These are phyloP conservation scores for Aspergillus udagawae DNA, from an alignment of 2,329 filamentous ascomycete genomes.

Conservation along the genomic window DNA sequence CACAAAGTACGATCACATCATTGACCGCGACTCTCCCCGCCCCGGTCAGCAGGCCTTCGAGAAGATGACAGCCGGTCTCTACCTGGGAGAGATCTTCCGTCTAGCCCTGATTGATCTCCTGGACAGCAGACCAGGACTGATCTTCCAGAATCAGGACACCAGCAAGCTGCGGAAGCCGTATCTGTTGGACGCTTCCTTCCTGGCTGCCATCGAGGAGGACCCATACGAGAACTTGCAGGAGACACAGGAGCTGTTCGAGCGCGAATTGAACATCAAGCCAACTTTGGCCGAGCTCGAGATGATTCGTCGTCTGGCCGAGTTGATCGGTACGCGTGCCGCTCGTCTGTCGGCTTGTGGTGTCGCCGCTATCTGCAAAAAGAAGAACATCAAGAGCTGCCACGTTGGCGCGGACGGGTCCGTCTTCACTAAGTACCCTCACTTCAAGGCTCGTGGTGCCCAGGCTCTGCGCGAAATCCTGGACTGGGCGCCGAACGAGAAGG, in stretches of 20 bases:
- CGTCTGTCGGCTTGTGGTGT: conserved; percentile 92
- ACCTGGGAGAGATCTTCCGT: conserved; percentile 92
- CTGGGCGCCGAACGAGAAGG: conserved; percentile 80
- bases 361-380: conserved; percentile 95
- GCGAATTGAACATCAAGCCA: conserved; percentile 67
- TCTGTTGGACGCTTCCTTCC: conserved; percentile 85
- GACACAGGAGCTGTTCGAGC: conserved; percentile 75
- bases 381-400: conserved; percentile 80
- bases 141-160: conserved; percentile 83
- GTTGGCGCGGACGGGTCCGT: conserved; percentile 96
- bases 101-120: conserved; percentile 80
- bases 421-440: conserved; percentile 99
- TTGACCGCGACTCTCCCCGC: conserved; percentile 87
- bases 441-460: conserved; percentile 79
- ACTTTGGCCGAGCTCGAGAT: conserved; percentile 81
- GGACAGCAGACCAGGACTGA: conserved; percentile 66
- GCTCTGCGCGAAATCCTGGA: conserved; percentile 93
- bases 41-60: conserved; percentile 94
- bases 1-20: conserved; percentile 78
- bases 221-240: conserved; percentile 93
- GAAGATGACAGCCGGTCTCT: conserved; percentile 96
- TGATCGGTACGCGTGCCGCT: conserved; percentile 91
- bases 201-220: conserved; percentile 90
- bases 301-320: conserved; percentile 79
- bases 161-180: conserved; percentile 79